A percentile compares a stretch with the other conserved stretches of the same genome.
Evolutionary conservation across 306 rosid species (phyloP).

Genomic region (Dalbergia cultrata): DNA sequence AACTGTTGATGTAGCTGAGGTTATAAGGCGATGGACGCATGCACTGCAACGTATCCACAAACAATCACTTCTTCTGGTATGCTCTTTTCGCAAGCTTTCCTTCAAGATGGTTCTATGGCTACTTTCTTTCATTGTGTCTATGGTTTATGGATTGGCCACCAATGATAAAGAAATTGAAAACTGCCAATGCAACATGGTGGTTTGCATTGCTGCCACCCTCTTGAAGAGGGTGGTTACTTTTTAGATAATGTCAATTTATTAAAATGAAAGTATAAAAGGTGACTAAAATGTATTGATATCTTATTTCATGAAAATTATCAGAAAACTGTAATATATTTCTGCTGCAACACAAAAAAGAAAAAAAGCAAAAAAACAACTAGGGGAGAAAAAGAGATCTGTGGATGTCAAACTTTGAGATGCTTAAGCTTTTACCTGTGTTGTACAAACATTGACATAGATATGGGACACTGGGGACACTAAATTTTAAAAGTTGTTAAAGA

Average conservation of each 20-base stretch:
- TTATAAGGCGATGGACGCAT: constrained; percentile 98
- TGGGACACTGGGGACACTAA: too few relatives aligned
- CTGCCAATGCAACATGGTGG: constrained; percentile 13
- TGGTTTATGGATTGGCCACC: neutral
- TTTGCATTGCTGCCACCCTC: neutral
- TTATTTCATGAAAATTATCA: neutral
- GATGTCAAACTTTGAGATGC: neutral
- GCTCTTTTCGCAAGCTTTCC: constrained; percentile 39
- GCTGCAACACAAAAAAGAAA: neutral
- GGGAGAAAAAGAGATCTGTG: neutral
- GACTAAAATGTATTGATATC: neutral
- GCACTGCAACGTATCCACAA: constrained; percentile 98
- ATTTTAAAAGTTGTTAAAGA: too few relatives aligned
- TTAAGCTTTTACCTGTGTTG: too few relatives aligned
- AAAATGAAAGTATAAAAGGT: constrained; percentile 10
- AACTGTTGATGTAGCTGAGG: constrained; percentile 94
- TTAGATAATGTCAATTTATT: neutral
- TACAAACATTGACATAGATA: too few relatives aligned
- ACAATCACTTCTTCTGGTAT: constrained; percentile 95
- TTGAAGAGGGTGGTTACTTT: neutral
- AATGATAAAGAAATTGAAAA: constrained; percentile 6
- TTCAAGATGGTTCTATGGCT: constrained; percentile 3
- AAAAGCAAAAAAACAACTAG: neutral
- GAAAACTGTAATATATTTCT: constrained; percentile 4
- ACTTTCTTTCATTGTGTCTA: constrained; percentile 14